Percentiles rank a stretch among this genome's conserved stretches.
Conservation (phyloP, 1,284 basidiomycete genomes). For the Fomitiporia mediterranea region DNA sequence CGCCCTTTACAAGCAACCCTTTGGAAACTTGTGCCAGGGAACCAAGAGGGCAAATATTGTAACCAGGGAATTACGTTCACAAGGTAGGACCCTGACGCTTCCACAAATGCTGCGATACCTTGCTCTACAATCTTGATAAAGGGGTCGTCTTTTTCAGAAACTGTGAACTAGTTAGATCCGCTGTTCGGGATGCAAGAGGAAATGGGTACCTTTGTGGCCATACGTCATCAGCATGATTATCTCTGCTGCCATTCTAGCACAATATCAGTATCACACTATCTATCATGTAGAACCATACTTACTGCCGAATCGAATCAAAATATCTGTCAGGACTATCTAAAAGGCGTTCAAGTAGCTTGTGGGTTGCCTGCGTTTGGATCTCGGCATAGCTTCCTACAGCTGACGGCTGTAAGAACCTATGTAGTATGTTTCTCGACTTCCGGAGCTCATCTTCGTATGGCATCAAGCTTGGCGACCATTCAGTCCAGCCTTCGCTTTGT, state of each 20-base stretch:
- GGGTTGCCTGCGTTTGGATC: constrained; percentile 1
- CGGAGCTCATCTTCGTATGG: constrained; percentile 13
- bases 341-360: constrained; percentile 9
- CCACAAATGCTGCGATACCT: constrained; percentile 8
- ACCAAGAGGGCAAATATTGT: constrained; percentile 19
- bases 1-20: constrained; percentile 14
- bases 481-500: constrained; percentile 3
- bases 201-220: constrained; percentile 10
- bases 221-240: constrained; percentile 14
- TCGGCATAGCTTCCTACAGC: constrained; percentile 6
- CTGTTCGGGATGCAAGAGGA: no score
- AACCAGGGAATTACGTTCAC: constrained; percentile 12
- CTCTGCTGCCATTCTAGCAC: not conserved
- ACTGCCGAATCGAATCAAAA: not conserved
- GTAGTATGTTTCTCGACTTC: constrained; percentile 7
- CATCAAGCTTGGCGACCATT: not conserved
- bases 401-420: constrained; percentile 5
- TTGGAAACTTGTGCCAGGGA: constrained; percentile 20
- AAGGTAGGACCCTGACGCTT: constrained; percentile 11
- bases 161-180: not conserved
- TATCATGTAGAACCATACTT: not conserved
- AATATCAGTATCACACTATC: not conserved
- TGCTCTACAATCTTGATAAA: constrained; percentile 18
- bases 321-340: constrained; percentile 5
- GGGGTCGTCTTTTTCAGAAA: constrained; percentile 16